Conservation (phyloP, 2,329 filamentous ascomycete genomes). For the Botrytis tulipae region DNA sequence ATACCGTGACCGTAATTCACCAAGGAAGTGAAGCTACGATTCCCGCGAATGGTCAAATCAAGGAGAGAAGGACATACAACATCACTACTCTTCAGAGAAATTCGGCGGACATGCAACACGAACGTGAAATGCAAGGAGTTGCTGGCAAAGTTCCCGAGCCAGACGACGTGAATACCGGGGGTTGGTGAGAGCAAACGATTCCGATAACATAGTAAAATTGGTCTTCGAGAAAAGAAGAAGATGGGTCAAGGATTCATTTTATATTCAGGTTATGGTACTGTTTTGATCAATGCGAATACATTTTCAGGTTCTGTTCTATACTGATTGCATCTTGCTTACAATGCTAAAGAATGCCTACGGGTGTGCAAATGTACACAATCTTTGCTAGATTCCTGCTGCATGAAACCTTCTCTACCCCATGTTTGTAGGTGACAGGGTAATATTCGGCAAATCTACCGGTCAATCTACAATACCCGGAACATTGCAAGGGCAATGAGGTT, state of each 20-base stretch:
- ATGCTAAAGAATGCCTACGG: background rate
- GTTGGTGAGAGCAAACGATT: slow-evolving; percentile 1
- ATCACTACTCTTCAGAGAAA: slow-evolving; percentile 8
- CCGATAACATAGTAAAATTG: background rate
- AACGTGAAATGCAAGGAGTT: slow-evolving; percentile 9
- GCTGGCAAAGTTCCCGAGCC: slow-evolving; percentile 14
- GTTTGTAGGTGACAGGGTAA: background rate
- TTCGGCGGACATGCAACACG: slow-evolving; percentile 14
- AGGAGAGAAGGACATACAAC: slow-evolving; percentile 7
- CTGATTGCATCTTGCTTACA: background rate
- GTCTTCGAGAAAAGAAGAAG: background rate
- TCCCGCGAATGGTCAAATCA: background rate
- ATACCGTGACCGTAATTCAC: slow-evolving; percentile 14
- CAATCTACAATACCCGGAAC: background rate
- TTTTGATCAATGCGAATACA: background rate
- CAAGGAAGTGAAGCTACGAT: slow-evolving; percentile 13
- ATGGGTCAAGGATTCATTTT: background rate
- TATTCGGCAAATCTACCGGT: background rate
- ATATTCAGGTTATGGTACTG: slow-evolving; percentile 1
- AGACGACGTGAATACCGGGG: slow-evolving; percentile 18
- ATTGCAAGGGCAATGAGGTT: background rate
- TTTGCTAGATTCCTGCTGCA: background rate
- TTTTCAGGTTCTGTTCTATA: background rate
- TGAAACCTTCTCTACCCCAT: background rate
- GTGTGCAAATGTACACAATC: too few species aligned